phyloP scores from a whole-genome alignment of 2,329 filamentous ascomycete species.

The Lasiodiplodia hormozganensis region DNA sequence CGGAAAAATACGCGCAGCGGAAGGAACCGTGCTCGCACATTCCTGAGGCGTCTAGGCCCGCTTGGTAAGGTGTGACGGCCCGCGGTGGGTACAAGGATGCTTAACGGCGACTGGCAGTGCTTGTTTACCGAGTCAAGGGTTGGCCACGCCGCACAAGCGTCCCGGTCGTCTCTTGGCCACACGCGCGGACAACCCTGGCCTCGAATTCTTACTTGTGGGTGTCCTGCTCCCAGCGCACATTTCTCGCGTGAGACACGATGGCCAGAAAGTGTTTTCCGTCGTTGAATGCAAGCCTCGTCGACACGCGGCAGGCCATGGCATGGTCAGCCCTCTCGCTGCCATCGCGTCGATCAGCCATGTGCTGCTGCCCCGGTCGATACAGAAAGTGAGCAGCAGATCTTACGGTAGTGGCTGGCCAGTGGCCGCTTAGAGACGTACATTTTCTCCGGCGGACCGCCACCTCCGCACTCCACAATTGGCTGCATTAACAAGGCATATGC shows the following conservation, averaged over 20 bases:
- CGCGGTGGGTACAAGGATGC: background rate
- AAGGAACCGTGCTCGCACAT: background rate
- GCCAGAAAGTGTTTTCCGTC: background rate
- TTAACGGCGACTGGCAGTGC: background rate
- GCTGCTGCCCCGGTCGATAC: background rate
- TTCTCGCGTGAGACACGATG: background rate
- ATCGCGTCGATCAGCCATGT: background rate
- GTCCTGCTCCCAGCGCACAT: background rate
- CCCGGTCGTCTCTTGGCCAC: background rate
- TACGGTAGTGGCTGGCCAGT: background rate
- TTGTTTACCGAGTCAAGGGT: constrained; percentile 16
- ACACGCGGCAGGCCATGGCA: background rate
- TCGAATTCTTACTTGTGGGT: background rate
- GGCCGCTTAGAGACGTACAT: background rate
- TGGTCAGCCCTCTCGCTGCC: background rate
- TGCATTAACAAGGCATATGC: background rate
- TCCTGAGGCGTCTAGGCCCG: background rate
- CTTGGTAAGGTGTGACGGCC: background rate
- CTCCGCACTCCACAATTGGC: constrained; percentile 7
- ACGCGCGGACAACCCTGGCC: background rate
- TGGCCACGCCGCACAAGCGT: constrained; percentile 1
- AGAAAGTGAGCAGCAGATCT: background rate
- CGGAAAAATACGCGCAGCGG: background rate
- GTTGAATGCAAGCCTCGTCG: background rate
- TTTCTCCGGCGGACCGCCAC: constrained; percentile 14